A percentile compares a stretch with the other conserved stretches of the same genome.
phyloP scores from a whole-genome alignment of 805 yeast species.

The Myxozyma vanderwaltii region DNA sequence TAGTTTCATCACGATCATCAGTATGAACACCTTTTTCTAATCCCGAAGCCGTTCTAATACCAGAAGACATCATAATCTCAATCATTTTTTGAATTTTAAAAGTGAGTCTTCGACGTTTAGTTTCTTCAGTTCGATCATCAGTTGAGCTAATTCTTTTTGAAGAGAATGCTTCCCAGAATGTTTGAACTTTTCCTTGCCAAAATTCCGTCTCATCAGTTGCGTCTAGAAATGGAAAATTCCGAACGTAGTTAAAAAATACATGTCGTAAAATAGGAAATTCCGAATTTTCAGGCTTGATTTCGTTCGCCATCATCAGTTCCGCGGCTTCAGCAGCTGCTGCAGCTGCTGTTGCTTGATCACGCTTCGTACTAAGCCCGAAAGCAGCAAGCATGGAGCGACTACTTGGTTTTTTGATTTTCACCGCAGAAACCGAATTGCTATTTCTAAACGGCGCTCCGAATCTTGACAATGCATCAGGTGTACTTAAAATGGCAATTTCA shows the following conservation, averaged over 20 bases:
- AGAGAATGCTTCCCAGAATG: conserved; percentile 78
- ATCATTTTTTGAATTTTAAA: conserved; percentile 63
- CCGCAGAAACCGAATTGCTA: background rate
- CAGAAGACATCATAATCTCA: conserved; percentile 71
- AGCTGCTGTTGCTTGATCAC: background rate
- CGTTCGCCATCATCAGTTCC: conserved; percentile 11
- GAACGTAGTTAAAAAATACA: conserved; percentile 62
- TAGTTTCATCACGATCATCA: conserved; percentile 13
- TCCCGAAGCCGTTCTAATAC: conserved; percentile 55
- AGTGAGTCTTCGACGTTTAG: conserved; percentile 67
- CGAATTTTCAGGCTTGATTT: conserved; percentile 37
- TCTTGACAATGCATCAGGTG: conserved; percentile 61
- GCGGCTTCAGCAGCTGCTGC: background rate
- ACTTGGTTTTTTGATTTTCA: background rate
- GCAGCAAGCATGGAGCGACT: conserved; percentile 1
- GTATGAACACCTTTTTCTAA: conserved; percentile 26
- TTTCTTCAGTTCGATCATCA: conserved; percentile 72
- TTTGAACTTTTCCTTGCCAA: conserved; percentile 80
- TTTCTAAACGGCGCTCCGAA: conserved; percentile 77
- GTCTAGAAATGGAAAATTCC: conserved; percentile 73
- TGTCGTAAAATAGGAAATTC: conserved; percentile 70
- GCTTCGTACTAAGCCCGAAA: background rate
- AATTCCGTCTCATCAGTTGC: conserved; percentile 57
- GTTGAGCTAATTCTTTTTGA: conserved; percentile 69
- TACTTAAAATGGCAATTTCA: conserved; percentile 64